These are phyloP conservation scores for Babesia ovis DNA, from an alignment of 169 alveolate genomes.

Conservation along the genomic window DNA sequence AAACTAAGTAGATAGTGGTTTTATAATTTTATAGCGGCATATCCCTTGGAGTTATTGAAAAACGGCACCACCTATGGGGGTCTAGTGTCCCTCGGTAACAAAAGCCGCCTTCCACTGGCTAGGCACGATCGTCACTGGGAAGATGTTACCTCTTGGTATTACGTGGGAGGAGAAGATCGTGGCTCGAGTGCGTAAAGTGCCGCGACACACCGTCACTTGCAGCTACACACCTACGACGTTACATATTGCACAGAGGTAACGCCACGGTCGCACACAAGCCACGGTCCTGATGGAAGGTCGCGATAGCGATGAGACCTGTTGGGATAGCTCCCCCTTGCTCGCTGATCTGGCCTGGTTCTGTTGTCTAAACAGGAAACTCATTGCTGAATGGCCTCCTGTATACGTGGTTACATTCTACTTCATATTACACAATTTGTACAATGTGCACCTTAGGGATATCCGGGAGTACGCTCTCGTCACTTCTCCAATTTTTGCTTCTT, in stretches of 20 bases:
- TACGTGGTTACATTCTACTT: constrained; percentile 23
- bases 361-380: constrained; percentile 16
- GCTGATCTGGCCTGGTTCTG: constrained; percentile 33
- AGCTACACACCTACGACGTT: not conserved
- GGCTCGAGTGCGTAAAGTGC: not conserved
- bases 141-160: not conserved
- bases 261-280: not conserved
- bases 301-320: not conserved
- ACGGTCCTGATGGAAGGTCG: constrained; percentile 2
- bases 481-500: constrained; percentile 1
- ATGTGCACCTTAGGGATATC: constrained; percentile 22
- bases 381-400: constrained; percentile 24
- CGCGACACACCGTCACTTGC: not conserved
- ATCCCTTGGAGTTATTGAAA: too few relatives aligned
- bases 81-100: not conserved
- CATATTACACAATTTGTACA: constrained; percentile 12
- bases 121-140: not conserved
- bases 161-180: not conserved
- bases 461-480: constrained; percentile 24
- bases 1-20: too few relatives aligned
- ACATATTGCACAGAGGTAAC: not conserved
- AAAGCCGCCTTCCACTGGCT: not conserved
- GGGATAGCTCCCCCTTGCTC: constrained; percentile 15
- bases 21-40: too few relatives aligned
- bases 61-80: not conserved